A percentile compares a stretch with the other conserved stretches of the same genome.
phyloP scores from a whole-genome alignment of 345 rosid species.

The Eucalyptus cladocalyx region DNA sequence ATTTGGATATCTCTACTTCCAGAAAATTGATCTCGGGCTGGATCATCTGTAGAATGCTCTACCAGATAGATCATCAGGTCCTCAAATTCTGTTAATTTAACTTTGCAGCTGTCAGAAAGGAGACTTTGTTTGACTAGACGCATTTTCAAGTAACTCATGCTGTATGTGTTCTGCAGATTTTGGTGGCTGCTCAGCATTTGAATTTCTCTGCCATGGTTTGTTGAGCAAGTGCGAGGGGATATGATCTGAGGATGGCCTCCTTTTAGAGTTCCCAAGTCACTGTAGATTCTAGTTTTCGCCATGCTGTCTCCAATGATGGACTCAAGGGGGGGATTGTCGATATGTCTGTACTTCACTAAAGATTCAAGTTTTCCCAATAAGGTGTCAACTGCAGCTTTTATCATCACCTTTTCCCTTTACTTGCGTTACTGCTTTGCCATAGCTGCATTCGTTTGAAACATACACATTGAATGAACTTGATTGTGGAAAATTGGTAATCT shows the following conservation, averaged over 20 bases:
- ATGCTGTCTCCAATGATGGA: constrained; percentile 21
- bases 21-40: neutral
- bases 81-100: neutral
- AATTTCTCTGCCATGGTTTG: neutral
- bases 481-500: neutral
- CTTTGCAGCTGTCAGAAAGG: neutral
- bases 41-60: neutral
- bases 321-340: constrained; percentile 3
- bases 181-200: neutral
- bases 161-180: neutral
- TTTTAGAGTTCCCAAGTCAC: neutral
- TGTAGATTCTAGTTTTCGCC: neutral
- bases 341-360: constrained; percentile 8
- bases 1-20: neutral
- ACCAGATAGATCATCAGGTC: neutral
- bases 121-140: neutral
- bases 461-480: neutral
- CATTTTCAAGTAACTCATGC: neutral
- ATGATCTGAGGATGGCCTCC: neutral
- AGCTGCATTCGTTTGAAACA: neutral
- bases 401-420: neutral
- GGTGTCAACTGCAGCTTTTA: constrained; percentile 4
- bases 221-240: neutral
- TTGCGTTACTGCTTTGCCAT: neutral
- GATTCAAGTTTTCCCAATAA: neutral